Base-by-base conservation (phyloP, 805 yeast genomes). In the Cyberlindnera maclurae region DNA sequence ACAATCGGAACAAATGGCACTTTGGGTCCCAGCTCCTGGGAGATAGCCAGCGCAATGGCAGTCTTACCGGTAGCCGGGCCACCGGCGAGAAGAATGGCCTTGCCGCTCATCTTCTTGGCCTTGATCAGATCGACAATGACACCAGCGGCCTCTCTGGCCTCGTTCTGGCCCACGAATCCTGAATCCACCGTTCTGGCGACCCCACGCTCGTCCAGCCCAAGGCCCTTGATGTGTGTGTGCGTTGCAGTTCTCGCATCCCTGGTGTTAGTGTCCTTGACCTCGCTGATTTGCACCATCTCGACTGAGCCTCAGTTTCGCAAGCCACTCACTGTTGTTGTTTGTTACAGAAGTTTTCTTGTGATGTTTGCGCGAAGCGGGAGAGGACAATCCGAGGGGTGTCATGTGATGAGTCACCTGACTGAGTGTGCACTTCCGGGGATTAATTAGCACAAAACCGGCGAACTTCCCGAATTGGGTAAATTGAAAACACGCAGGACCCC, bases 51-150 rank as follows among this genome's bases (percentile, higher is more conserved):
- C 0, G 97, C 97, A 54, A 93, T 72, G 1, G 98, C 98, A 3
- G 98, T 93, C 60, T 93, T 93, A 58, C 98, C 98, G 5, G 97
- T 90, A 0, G 97, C 96, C 9, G 98, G 97, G 5, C 95, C 95
- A 37, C 98, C 98, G 1, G 98, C 97, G 39, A 93, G 71, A 43
- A 93, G 64, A 37, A 93, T 79, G n/a, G 96, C 97, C 56, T 90
- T 84, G 22, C 98, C 98, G 37, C 95, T 82, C 81, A 93, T 83
- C 62, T 81, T 86, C 54, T 86, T 87, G 26, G 85, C 80, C 63
- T 88, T 89, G 65, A 93, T 87, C 64, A 93, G 70, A 63, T 93
- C 97, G 29, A 90, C 95, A 46, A 93, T 75, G 39, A 93, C 82
- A 47, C 98, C 98, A 57, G 96, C 88, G 0, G 97, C 97, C 64